Base-by-base conservation (phyloP, 2,329 filamentous ascomycete species). In the Fusarium napiforme region DNA sequence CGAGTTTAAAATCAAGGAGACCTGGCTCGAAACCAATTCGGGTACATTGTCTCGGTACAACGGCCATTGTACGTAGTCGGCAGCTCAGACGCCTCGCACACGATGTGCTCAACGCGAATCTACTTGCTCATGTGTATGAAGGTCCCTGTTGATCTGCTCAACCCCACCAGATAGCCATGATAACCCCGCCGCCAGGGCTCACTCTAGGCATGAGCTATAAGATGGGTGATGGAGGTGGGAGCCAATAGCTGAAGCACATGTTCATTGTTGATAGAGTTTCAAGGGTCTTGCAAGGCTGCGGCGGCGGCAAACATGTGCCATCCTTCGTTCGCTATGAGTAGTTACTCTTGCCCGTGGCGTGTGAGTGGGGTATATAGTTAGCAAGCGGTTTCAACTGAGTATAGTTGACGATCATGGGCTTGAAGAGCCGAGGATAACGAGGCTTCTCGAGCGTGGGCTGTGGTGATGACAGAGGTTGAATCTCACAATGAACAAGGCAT, bases 231-330 rank as follows among this genome's bases (percentile, higher is more conserved):
- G 46, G 56, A 59, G 63, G 75, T 75, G 77, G 80, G 77, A 80
- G 71, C 83, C 83, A 85, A 85, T 85, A 77, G 76, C 80, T 84
- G 78, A 77, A 78, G 80, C 83, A 85, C 83, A 84, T 85, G 83
- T 67, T 72, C 64, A 59, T 72, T 58, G 59, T 70, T 74, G 64
- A 72, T 78, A 73, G 68, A 57, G 72, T 71, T 72, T 72, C 71
- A 78, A 72, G 79, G 75, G 57, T 50, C 62, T 69, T 53, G 55
- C 60, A 72, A 77, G 74, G 77, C 73, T 69, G 59, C 69, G 56
- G 62, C 72, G 60, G 53, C 67, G 59, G 58, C 57, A 66, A 68
- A 72, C 77, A 78, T 78, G 75, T 78, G 67, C 75, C 55, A 73
- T 72, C 60, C 67, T 75, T 76, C 64, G 75, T 75, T 76, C 64